Evolutionary conservation across 495 filamentous ascomycete species (phyloP), one percentile per base, ranked within the genome.

Genomic region (Talaromyces thailandensis): DNA sequence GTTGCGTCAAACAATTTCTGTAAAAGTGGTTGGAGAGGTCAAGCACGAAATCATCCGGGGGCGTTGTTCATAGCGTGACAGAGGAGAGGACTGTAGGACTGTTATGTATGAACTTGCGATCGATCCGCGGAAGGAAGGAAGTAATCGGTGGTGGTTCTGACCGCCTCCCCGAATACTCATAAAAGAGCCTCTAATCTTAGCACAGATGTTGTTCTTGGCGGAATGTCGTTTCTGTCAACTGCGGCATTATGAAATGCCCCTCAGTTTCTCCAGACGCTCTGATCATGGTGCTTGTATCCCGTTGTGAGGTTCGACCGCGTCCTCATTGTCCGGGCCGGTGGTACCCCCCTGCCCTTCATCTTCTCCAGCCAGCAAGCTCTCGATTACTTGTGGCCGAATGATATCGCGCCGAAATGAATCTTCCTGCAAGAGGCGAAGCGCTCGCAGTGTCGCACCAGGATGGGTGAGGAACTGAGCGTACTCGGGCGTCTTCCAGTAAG

Each of bases 321-420:
- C 61, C 18, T 52, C 64, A 43, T 64, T 59, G n/a, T 73, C 68
- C 14, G 55, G 50, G 21, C 21, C 56, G 66, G 67, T 18, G 45
- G 51, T 62, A 8, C 50, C 57, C 12, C 16, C 51, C 65, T 67
- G 71, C 59, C 70, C 70, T 59, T 52, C 23, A 56, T 64, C 62
- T 25, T 84, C 70, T n/a, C 82, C 83, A 16, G 79, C 77, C 9
- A 82, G 80, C 74, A 96, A 75, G 45, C 72, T 71, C 37, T 84
- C 81, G 35, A 88, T 85, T 12, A 91, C 75, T 56, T 90, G 85
- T 4, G 91, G 90, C 55, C 82, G 84, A 66, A 96, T 82, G 35
- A 94, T 89, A 32, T 94, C 92, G 60, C 85, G 81, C 26, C 92
- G 84, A 75, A 97, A 97, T 16, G 75, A 78, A 68, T 95, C 89